A percentile compares a stretch with the other conserved stretches of the same genome.
These are phyloP conservation scores for Hanseniaspora meyeri DNA, from an alignment of 805 yeast genomes.

Conservation along the genomic window DNA sequence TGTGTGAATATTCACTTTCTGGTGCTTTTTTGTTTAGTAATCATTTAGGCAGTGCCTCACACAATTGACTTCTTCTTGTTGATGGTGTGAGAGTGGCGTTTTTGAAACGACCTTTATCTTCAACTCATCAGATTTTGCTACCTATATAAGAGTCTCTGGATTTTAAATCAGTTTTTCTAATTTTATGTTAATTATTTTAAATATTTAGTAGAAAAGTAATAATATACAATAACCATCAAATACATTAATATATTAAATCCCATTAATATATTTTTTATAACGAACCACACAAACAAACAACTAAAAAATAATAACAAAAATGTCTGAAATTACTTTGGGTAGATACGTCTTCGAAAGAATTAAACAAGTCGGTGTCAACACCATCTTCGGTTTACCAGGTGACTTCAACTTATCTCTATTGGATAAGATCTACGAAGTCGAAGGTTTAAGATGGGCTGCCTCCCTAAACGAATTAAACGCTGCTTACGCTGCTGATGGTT, in stretches of 20 bases:
- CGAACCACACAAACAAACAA: too few species aligned
- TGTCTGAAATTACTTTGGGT: constrained; percentile 52
- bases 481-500: constrained; percentile 74
- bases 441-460: constrained; percentile 77
- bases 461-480: constrained; percentile 85
- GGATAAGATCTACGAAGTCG: constrained; percentile 63
- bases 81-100: background rate
- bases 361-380: constrained; percentile 55
- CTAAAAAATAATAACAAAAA: constrained; percentile 13
- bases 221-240: background rate
- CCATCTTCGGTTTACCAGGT: constrained; percentile 73
- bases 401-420: constrained; percentile 64
- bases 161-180: too few species aligned
- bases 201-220: too few species aligned
- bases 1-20: background rate
- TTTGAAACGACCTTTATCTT: background rate
- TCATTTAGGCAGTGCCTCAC: background rate
- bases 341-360: constrained; percentile 68
- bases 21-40: background rate
- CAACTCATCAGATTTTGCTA: background rate
- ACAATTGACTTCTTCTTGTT: too few species aligned
- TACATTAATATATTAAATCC: background rate
- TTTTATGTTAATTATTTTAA: too few species aligned
- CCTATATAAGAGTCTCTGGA: too few species aligned
- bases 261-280: too few species aligned